These are phyloP conservation scores for Chalciporus chontae DNA, from an alignment of 768 basidiomycete genomes.

Conservation along the genomic window DNA sequence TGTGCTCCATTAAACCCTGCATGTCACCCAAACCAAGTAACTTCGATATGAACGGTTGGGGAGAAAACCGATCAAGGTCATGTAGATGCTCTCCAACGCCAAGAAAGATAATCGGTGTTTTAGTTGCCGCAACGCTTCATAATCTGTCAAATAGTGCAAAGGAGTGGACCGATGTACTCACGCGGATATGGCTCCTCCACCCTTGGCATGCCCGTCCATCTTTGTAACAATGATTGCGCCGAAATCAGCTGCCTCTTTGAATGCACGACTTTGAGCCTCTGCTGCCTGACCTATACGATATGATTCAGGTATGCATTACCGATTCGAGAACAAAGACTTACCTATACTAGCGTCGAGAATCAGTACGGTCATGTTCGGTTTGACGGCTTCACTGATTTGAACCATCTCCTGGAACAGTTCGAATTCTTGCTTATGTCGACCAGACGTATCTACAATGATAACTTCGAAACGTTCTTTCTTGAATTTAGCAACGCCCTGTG, in stretches of 20 bases:
- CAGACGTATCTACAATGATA: conserved; percentile 97
- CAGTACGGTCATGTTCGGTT: conserved; percentile 94
- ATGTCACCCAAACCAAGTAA: conserved; percentile 94
- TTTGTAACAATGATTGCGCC: conserved; percentile 99
- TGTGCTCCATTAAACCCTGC: conserved; percentile 96
- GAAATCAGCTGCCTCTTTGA: conserved; percentile 97
- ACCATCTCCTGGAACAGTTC: conserved; percentile 99
- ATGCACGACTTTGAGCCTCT: conserved; percentile 92
- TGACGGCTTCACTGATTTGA: conserved; percentile 89
- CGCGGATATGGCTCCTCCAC: conserved; percentile 99
- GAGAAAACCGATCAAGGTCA: conserved; percentile 93
- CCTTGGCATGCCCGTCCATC: conserved; percentile 99
- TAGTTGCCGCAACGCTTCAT: conserved; percentile 90
- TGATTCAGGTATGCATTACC: not conserved
- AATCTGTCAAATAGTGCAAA: conserved; percentile 6
- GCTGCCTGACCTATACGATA: conserved; percentile 81
- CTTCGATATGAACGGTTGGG: conserved; percentile 96
- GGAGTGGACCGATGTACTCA: conserved; percentile 39
- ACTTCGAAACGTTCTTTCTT: conserved; percentile 98
- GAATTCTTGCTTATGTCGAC: conserved; percentile 94
- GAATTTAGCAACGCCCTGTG: conserved; percentile 94
- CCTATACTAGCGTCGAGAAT: conserved; percentile 97
- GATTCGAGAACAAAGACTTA: conserved; percentile 27
- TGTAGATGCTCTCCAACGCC: conserved; percentile 98
- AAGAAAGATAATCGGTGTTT: conserved; percentile 97